Conservation (phyloP, 2,329 filamentous ascomycete species). For the Ambrosiella beaveri region DNA sequence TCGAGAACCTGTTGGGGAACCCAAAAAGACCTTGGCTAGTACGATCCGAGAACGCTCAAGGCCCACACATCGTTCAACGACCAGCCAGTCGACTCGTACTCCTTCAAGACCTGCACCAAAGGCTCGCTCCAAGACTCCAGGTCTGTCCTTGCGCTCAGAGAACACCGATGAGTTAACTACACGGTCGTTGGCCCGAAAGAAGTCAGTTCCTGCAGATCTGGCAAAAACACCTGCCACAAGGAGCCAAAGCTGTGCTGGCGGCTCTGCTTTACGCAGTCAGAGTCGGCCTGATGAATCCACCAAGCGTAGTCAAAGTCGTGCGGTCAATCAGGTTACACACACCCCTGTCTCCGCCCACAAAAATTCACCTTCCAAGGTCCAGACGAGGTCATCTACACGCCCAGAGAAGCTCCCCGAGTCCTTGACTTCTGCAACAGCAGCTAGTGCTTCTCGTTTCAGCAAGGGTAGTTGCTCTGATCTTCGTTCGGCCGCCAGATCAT, state of each 20-base stretch:
- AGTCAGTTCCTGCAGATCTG: background rate
- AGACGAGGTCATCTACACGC: conserved; percentile 48
- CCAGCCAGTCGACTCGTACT: background rate
- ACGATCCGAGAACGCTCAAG: background rate
- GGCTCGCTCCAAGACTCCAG: background rate
- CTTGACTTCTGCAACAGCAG: conserved; percentile 46
- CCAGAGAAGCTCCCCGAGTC: conserved; percentile 49
- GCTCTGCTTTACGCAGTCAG: conserved; percentile 10
- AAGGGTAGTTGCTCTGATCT: conserved; percentile 17
- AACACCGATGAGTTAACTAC: background rate
- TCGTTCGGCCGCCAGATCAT: conserved; percentile 19
- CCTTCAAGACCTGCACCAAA: background rate
- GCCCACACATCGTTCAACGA: background rate
- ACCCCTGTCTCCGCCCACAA: conserved; percentile 28
- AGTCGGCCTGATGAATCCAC: conserved; percentile 13
- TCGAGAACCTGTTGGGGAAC: background rate
- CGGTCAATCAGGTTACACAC: conserved; percentile 21
- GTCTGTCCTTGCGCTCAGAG: background rate
- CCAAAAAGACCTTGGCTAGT: background rate
- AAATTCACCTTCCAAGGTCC: conserved; percentile 21
- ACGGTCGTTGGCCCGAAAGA: background rate
- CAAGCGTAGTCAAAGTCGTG: conserved; percentile 15
- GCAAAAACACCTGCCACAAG: background rate
- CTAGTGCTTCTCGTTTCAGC: conserved; percentile 2
- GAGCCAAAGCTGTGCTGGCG: background rate